Base-by-base conservation (phyloP, 441 rosid species). In the Arabidopsis lyrata region DNA sequence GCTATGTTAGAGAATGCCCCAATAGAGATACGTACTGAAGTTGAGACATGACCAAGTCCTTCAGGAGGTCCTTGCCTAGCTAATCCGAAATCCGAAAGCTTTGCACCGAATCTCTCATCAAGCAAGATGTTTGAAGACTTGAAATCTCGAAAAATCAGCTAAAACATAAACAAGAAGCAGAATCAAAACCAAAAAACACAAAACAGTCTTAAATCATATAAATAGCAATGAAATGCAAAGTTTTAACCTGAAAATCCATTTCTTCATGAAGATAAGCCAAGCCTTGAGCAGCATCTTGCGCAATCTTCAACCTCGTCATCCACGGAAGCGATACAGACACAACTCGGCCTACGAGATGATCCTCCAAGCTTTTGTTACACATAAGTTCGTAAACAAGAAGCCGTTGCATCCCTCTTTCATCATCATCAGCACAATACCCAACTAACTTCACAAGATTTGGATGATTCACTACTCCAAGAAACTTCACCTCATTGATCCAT, bases 401-500 rank as follows among this genome's bases (percentile, higher is more conserved):
- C 79, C 96, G 72, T 8, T 95, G 99, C 81, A 95, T 95, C 77
- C 98, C 99, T 78, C 99, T 84, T 50, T 92, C 99, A 39, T 90
- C 97, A 10, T 95, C 98, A 68, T 95, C 99, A 1, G 97, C 97
- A 38, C 97, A 90, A 81, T 94, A 94, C 5, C 99, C 97, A 38
- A 92, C 88, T 59, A 95, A 77, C 78, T 87, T 89, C n/a, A 95
- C 99, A 45, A 95, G 95, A 83, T 95, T 95, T 13, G 93, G 97
- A 81, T 95, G 99, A 55, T 90, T 87, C 63, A 92, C 90, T 22
- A 95, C 95, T 15, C 98, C 99, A 71, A 95, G 73, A 67, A 90
- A 90, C 78, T 85, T 90, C 77, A 95, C 99, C 62, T 95, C 99
- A 78, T 95, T 92, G 73, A 95, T 87, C 99, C 98, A 92, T 82